phyloP scores from a whole-genome alignment of 208 protist genomes.

The Trypanosoma congolense region DNA sequence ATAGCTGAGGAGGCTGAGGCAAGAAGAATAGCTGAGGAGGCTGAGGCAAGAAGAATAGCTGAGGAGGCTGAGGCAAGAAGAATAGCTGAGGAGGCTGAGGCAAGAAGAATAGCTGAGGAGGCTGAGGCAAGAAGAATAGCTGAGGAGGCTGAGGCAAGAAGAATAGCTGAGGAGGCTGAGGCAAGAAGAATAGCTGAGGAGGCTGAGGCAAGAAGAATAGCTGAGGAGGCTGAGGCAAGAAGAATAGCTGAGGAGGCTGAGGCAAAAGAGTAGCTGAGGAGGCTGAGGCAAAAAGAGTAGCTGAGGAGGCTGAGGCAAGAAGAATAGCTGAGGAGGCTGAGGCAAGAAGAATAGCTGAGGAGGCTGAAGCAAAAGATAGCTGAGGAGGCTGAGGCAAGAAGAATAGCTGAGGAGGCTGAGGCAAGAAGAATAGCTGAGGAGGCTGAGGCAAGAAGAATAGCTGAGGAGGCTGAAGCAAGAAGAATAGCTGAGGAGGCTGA shows the following conservation, averaged over 20 bases:
- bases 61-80: slow-evolving; percentile 1
- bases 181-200: not conserved
- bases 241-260: not conserved
- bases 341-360: not conserved
- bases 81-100: slow-evolving; percentile 5
- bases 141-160: slow-evolving; percentile 3
- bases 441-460: not conserved
- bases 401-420: not conserved
- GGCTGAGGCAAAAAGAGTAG: not conserved
- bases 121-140: not conserved
- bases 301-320: slow-evolving; percentile 1
- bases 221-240: slow-evolving; percentile 5
- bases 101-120: slow-evolving; percentile 1
- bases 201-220: not conserved
- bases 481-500: not conserved
- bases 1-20: slow-evolving; percentile 5
- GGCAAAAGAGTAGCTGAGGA: not conserved
- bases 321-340: not conserved
- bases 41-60: not conserved
- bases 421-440: not conserved
- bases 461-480: slow-evolving; percentile 1
- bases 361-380: not conserved
- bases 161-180: slow-evolving; percentile 3
- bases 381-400: not conserved
- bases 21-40: not conserved